Conservation (phyloP, 2,329 filamentous ascomycete species). For the Scedosporium minutisporum region DNA sequence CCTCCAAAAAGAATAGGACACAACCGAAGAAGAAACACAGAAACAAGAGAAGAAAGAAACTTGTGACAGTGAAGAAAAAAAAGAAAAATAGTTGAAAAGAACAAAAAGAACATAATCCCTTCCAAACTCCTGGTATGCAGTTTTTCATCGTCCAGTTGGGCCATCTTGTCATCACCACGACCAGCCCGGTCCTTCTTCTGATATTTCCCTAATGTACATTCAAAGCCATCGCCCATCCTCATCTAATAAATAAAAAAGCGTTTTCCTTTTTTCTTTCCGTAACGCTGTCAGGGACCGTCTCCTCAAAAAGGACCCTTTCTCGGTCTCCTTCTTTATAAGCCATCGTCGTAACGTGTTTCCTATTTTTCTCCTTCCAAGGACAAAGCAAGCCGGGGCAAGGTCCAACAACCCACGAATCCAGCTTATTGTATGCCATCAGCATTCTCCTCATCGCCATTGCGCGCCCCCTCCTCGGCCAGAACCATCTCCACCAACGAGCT, state of each 20-base stretch:
- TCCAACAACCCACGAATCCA: background rate
- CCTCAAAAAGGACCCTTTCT: background rate
- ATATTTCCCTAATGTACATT: constrained; percentile 5
- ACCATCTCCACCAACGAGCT: constrained; percentile 61
- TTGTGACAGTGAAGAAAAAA: background rate
- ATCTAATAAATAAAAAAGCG: background rate
- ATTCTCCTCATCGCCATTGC: constrained; percentile 16
- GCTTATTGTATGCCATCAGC: background rate
- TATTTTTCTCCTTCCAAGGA: background rate
- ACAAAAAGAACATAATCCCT: background rate
- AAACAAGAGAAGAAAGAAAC: background rate
- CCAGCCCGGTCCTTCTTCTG: background rate
- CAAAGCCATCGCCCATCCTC: background rate
- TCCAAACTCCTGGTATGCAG: constrained; percentile 6
- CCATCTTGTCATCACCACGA: background rate
- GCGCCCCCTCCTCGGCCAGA: constrained; percentile 40
- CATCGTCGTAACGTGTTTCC: background rate
- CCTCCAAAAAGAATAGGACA: background rate
- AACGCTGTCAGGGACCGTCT: background rate
- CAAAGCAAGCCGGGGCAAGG: background rate
- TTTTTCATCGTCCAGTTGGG: background rate
- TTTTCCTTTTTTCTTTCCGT: background rate
- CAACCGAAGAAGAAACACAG: background rate
- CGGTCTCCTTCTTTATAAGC: background rate
- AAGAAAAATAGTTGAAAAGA: background rate